A percentile compares a stretch with the other conserved stretches of the same genome.
Conservation (phyloP, 176 grass and related monocot species). For the Metroxylon sagu region DNA sequence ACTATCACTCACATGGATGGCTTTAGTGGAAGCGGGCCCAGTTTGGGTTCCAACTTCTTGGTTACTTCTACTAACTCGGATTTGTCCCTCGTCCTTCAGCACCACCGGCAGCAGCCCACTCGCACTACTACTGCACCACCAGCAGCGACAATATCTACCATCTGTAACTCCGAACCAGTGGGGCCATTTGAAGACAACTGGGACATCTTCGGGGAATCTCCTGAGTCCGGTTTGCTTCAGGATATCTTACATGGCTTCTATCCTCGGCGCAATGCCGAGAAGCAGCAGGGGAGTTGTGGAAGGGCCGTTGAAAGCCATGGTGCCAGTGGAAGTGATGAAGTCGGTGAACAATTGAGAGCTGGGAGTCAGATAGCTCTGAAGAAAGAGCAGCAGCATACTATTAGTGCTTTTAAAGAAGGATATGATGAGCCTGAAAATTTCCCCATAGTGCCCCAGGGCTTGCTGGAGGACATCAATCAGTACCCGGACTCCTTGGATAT, state of each 20-base stretch:
- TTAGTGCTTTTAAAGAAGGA: neutral
- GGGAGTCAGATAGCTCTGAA: constrained; percentile 13
- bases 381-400: neutral
- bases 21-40: neutral
- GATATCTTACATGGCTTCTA: constrained; percentile 79
- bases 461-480: constrained; percentile 66
- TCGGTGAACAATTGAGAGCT: too few relatives aligned
- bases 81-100: too few relatives aligned
- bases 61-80: neutral
- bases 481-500: constrained; percentile 51
- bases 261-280: constrained; percentile 2
- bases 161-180: neutral
- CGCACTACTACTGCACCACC: neutral
- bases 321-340: too few relatives aligned
- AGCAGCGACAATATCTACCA: neutral
- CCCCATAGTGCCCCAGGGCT: constrained; percentile 41
- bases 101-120: neutral
- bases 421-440: neutral
- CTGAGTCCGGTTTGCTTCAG: constrained; percentile 60
- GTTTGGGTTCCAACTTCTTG: neutral
- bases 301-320: neutral
- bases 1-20: neutral
- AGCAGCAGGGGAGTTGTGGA: neutral
- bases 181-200: constrained; percentile 17
- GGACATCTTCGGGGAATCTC: constrained; percentile 51